Evolutionary conservation across 495 filamentous ascomycete species (phyloP).

Genomic region (Rhizodiscina lignyota): DNA sequence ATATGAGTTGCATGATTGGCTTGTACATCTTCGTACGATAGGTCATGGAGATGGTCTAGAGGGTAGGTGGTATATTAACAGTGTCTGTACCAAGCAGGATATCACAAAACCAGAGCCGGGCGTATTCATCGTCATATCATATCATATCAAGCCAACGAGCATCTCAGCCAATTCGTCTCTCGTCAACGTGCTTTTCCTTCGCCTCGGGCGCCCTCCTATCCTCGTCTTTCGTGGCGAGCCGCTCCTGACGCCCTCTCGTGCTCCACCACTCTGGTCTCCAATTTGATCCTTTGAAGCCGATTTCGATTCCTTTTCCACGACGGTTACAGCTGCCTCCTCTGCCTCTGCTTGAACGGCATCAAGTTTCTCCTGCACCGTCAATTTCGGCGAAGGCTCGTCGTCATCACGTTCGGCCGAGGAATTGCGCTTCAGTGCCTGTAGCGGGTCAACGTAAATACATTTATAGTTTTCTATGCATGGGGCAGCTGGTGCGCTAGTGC

Average conservation of each 20-base stretch:
- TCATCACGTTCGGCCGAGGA: conserved; percentile 14
- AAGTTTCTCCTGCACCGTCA: conserved; percentile 24
- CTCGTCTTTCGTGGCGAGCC: conserved; percentile 17
- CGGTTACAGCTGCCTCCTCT: conserved; percentile 15
- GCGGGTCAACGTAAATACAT: conserved; percentile 9
- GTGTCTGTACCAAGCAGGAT: too few relatives aligned
- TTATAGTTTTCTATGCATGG: too few relatives aligned
- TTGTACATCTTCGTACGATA: too few relatives aligned
- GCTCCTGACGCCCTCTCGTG: conserved; percentile 5
- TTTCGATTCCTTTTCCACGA: not conserved
- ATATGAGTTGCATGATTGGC: too few relatives aligned
- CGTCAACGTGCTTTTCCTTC: conserved; percentile 25
- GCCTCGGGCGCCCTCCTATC: conserved; percentile 21
- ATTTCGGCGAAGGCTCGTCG: conserved; percentile 16
- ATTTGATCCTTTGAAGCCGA: conserved; percentile 3
- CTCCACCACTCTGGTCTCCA: conserved; percentile 9
- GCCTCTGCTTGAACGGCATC: conserved; percentile 21
- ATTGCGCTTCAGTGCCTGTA: conserved; percentile 13
- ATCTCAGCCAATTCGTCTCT: conserved; percentile 25
- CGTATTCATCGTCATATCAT: too few relatives aligned
- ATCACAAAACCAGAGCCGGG: too few relatives aligned
- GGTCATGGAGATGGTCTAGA: too few relatives aligned
- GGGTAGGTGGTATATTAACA: too few relatives aligned
- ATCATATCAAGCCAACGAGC: too few relatives aligned
- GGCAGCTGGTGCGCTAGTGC: too few relatives aligned